A percentile compares a stretch with the other conserved stretches of the same genome.
Evolutionary conservation across 2,329 filamentous ascomycete genomes (phyloP).

Genomic region (Bipolaris victoriae): DNA sequence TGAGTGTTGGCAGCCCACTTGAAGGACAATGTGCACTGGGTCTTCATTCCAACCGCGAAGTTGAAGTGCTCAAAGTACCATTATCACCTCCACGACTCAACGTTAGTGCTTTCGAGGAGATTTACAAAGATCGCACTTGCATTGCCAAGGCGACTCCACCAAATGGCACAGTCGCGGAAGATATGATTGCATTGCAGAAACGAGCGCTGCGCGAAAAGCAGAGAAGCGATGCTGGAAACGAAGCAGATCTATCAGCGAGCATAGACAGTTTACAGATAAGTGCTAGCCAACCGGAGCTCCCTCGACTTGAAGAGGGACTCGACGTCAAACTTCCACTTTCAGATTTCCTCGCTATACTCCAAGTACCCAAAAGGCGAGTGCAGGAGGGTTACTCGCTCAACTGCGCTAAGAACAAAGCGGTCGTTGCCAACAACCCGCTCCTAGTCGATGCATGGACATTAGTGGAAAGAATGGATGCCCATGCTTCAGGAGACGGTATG

Average conservation of each 20-base stretch:
- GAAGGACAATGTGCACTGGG: conserved; percentile 60
- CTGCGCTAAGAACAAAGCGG: conserved; percentile 66
- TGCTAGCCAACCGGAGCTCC: conserved; percentile 39
- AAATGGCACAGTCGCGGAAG: conserved; percentile 43
- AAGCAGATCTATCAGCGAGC: conserved; percentile 33
- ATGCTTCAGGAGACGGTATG: conserved; percentile 73
- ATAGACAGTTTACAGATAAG: conserved; percentile 43
- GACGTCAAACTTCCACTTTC: conserved; percentile 41
- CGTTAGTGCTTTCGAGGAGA: conserved; percentile 53
- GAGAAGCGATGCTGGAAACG: conserved; percentile 28
- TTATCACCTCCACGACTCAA: conserved; percentile 50
- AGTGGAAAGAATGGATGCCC: conserved; percentile 69
- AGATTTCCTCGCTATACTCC: conserved; percentile 45
- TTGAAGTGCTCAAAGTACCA: conserved; percentile 58
- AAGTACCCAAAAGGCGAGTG: conserved; percentile 60
- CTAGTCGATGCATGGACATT: conserved; percentile 81
- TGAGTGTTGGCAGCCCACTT: conserved; percentile 53
- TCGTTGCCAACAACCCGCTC: conserved; percentile 75
- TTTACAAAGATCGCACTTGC: conserved; percentile 45
- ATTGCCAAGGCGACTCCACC: conserved; percentile 39
- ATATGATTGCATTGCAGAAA: conserved; percentile 43
- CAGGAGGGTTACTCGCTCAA: conserved; percentile 64
- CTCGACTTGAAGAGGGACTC: conserved; percentile 32
- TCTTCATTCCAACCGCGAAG: conserved; percentile 58
- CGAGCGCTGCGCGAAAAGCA: conserved; percentile 38